Evolutionary conservation across 192 early-diverging fungal genomes (phyloP).

Genomic region (Martensiomyces pterosporus): DNA sequence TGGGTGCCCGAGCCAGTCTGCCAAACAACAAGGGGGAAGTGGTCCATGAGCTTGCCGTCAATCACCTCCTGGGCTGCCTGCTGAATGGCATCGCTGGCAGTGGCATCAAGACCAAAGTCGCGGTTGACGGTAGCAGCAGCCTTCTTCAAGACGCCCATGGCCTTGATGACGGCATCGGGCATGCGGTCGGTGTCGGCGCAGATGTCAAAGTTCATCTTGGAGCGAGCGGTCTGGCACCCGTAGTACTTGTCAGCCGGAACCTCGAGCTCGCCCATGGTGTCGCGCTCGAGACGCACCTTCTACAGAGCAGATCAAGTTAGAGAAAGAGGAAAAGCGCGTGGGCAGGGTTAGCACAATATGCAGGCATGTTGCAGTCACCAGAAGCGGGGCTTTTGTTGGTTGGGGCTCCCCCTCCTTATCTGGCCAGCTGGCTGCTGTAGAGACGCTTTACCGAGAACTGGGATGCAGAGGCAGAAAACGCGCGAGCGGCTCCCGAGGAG

Average conservation of each 20-base stretch:
- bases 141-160: constrained; percentile 94
- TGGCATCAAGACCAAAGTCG: constrained; percentile 78
- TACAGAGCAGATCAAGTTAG: constrained; percentile 22
- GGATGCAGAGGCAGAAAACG: constrained; percentile 39
- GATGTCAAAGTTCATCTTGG: constrained; percentile 97
- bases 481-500: constrained; percentile 22
- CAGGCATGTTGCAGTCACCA: not conserved
- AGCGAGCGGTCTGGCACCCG: constrained; percentile 96
- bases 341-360: not conserved
- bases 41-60: constrained; percentile 83
- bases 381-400: too few species aligned
- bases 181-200: constrained; percentile 89
- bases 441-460: constrained; percentile 38
- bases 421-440: constrained; percentile 4
- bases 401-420: too few species aligned
- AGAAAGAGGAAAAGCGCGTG: not conserved
- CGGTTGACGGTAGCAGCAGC: constrained; percentile 93
- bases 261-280: constrained; percentile 93
- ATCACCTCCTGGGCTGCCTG: constrained; percentile 91
- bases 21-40: constrained; percentile 99
- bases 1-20: constrained; percentile 98
- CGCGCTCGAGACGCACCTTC: constrained; percentile 65
- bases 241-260: constrained; percentile 96
- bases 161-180: constrained; percentile 92
- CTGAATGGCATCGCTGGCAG: constrained; percentile 83